Percentiles rank a stretch among this genome's conserved stretches.
These are phyloP conservation scores for Gnaphalium uliginosum DNA, from an alignment of 129 eudicot species.

Conservation along the genomic window DNA sequence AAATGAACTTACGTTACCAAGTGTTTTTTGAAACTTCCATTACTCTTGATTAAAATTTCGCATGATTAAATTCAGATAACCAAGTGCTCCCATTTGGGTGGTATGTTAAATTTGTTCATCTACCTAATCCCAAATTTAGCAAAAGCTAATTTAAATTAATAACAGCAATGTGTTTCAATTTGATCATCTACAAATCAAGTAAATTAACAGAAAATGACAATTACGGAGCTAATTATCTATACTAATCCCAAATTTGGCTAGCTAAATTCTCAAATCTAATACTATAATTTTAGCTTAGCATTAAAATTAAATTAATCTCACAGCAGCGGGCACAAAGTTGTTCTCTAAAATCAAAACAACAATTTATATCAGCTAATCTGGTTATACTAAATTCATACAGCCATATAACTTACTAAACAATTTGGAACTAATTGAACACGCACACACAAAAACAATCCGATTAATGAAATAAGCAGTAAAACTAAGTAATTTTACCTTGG, in stretches of 20 bases:
- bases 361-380: too few relatives aligned
- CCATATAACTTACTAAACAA: background rate
- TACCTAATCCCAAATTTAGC: background rate
- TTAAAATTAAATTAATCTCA: background rate
- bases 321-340: background rate
- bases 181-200: background rate
- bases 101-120: background rate
- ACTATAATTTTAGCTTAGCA: background rate
- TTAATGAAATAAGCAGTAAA: background rate
- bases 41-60: too few relatives aligned
- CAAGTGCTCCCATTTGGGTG: too few relatives aligned
- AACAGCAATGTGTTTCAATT: background rate
- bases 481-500: slow-evolving; percentile 53
- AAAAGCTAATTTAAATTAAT: background rate
- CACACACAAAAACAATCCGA: background rate
- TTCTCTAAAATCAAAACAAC: too few relatives aligned
- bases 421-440: background rate
- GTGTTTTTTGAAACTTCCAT: too few relatives aligned
- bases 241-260: background rate
- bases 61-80: too few relatives aligned
- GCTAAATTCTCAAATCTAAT: background rate
- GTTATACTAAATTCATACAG: background rate
- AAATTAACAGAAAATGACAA: too few relatives aligned
- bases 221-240: background rate
- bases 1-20: too few relatives aligned